phyloP scores from a whole-genome alignment of 2,329 filamentous ascomycete species.

The Cercospora brassicicola region DNA sequence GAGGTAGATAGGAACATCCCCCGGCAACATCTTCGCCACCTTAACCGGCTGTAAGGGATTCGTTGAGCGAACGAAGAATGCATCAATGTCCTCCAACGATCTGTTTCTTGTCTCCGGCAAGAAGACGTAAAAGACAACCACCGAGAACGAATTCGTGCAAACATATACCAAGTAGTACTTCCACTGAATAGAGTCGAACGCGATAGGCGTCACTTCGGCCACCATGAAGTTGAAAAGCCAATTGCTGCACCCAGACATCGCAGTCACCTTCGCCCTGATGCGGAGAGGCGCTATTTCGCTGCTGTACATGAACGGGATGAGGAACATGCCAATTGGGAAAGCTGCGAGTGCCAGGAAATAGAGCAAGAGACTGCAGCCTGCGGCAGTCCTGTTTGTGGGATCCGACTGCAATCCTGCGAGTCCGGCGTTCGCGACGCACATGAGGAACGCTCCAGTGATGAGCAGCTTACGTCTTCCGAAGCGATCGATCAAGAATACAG shows the following conservation, averaged over 20 bases:
- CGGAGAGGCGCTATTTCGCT: slow-evolving; percentile 37
- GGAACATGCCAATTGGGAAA: slow-evolving; percentile 36
- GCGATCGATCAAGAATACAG: slow-evolving; percentile 36
- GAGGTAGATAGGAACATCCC: slow-evolving; percentile 24
- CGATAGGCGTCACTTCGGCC: slow-evolving; percentile 52
- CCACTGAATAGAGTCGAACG: slow-evolving; percentile 54
- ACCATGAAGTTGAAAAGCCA: slow-evolving; percentile 59
- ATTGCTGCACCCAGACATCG: slow-evolving; percentile 51
- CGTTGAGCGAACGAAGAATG: slow-evolving; percentile 30
- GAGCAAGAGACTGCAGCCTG: slow-evolving; percentile 31
- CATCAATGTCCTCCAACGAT: slow-evolving; percentile 36
- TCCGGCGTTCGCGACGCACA: slow-evolving; percentile 32
- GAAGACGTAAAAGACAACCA: slow-evolving; percentile 44
- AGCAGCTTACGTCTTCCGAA: slow-evolving; percentile 35
- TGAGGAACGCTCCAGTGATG: slow-evolving; percentile 31
- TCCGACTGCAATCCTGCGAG: slow-evolving; percentile 30
- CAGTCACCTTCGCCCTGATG: slow-evolving; percentile 35
- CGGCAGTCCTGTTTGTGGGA: slow-evolving; percentile 22
- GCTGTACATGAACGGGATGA: slow-evolving; percentile 39
- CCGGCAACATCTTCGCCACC: slow-evolving; percentile 27
- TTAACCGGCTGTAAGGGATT: slow-evolving; percentile 29
- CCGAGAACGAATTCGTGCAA: slow-evolving; percentile 58
- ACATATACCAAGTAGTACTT: slow-evolving; percentile 54
- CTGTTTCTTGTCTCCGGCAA: slow-evolving; percentile 33
- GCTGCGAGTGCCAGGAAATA: slow-evolving; percentile 32